These are phyloP conservation scores for Colletotrichum spaethianum DNA, from an alignment of 2,329 filamentous ascomycete genomes.

Conservation along the genomic window DNA sequence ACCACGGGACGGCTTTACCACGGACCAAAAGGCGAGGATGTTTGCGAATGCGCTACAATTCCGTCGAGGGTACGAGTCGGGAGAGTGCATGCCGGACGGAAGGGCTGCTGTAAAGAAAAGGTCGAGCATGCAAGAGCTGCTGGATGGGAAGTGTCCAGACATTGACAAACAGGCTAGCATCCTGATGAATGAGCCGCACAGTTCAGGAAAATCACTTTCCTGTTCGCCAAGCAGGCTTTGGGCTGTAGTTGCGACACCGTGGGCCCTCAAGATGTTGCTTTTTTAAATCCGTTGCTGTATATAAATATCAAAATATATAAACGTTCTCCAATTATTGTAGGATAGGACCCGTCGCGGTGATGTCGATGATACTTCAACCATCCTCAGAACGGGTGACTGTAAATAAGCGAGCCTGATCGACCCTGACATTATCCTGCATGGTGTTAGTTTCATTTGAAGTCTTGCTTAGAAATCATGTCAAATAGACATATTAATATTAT, in stretches of 20 bases:
- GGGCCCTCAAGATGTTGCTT: neutral
- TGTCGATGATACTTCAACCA: neutral
- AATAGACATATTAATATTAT: slow-evolving; percentile 17
- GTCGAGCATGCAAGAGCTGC: slow-evolving; percentile 45
- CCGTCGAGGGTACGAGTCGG: slow-evolving; percentile 42
- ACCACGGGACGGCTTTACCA: slow-evolving; percentile 42
- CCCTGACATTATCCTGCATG: neutral
- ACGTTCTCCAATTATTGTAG: neutral
- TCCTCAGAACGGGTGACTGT: accelerated
- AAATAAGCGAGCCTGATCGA: too few relatives aligned
- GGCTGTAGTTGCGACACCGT: neutral
- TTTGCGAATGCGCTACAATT: slow-evolving; percentile 44
- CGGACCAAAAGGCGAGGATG: slow-evolving; percentile 46
- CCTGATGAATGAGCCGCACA: slow-evolving; percentile 22
- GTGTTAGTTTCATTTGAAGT: neutral
- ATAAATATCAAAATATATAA: too few relatives aligned
- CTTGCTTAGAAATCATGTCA: too few relatives aligned
- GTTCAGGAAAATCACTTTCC: neutral
- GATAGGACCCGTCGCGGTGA: neutral
- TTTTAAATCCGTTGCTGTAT: neutral
- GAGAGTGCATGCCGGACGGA: slow-evolving; percentile 43
- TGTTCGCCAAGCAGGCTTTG: neutral
- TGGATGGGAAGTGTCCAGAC: slow-evolving; percentile 44
- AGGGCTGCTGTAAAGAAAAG: slow-evolving; percentile 30
- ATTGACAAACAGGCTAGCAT: slow-evolving; percentile 37